Percentiles rank a stretch among this genome's conserved stretches.
Conservation (phyloP, 1,284 basidiomycete species). For the Ganoderma resinaceum region DNA sequence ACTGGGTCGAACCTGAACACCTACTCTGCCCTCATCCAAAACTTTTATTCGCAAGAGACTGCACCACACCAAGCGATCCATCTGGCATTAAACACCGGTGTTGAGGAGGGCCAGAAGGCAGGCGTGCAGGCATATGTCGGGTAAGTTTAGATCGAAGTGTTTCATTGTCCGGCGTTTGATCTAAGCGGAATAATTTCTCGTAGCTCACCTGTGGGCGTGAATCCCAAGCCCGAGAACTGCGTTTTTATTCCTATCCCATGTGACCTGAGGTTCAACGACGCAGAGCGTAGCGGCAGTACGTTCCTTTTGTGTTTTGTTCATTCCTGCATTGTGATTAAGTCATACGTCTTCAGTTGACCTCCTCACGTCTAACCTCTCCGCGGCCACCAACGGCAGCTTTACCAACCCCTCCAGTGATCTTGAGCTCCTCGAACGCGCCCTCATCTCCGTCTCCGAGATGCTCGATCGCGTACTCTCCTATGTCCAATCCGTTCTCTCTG, state of each 20-base stretch:
- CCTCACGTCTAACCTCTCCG: conserved; percentile 54
- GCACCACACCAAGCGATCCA: conserved; percentile 91
- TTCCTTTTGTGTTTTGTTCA: conserved; percentile 34
- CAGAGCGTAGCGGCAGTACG: conserved; percentile 87
- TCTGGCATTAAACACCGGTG: conserved; percentile 90
- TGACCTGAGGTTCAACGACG: conserved; percentile 80
- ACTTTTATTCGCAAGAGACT: conserved; percentile 96
- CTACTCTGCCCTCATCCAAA: conserved; percentile 97
- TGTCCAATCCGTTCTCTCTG: conserved; percentile 84
- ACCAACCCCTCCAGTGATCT: conserved; percentile 65
- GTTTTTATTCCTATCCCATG: conserved; percentile 91
- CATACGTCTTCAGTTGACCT: conserved; percentile 69
- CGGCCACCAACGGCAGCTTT: conserved; percentile 53
- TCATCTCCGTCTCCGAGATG: conserved; percentile 78
- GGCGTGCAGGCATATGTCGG: conserved; percentile 91
- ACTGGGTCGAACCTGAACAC: conserved; percentile 92
- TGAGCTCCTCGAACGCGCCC: conserved; percentile 74
- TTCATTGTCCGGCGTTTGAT: not conserved
- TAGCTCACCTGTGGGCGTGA: conserved; percentile 85
- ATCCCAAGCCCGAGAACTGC: conserved; percentile 90
- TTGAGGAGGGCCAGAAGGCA: conserved; percentile 73
- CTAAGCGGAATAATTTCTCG: conserved; percentile 16
- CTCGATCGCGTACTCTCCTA: conserved; percentile 89
- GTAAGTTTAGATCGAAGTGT: conserved; percentile 47
- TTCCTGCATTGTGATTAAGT: not conserved